Base-by-base conservation (phyloP, 2,329 filamentous ascomycete genomes). In the Ophidiomyces ophidiicola region DNA sequence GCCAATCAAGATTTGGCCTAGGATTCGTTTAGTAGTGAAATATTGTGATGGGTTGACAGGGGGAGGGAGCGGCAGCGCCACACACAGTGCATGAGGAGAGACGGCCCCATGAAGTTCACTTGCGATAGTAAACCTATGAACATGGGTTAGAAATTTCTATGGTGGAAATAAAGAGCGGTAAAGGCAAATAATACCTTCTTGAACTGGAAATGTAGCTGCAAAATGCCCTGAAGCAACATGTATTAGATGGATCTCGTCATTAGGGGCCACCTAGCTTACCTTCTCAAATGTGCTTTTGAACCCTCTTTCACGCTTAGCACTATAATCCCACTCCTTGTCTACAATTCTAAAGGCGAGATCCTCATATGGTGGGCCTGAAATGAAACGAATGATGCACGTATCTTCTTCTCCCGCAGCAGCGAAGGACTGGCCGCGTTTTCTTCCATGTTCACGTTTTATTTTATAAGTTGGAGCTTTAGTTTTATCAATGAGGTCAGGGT, bases 261-360 rank as follows among this genome's bases (percentile, higher is more conserved):
- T 14, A 10, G n/a, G 7, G 11, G 12, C 11, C 74, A 48, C 6
- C n/a, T 10, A 26, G 17, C 37, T 23, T 75, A 90, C 85, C 78
- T 94, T 94, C 63, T 98, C 90, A 60, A 96, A 98, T 47, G 82
- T 93, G 62, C 87, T 94, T 59, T 76, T 87, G 64, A 96, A 98
- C 1, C 90, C 92, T 44, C 90, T 75, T 53, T 98, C 90, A 52
- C 80, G 76, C 64, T 94, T 96, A 2, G 88, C 84, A 58, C 85
- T 94, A 58, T 94, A 98, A 61, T 98, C 90, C 90, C 90, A 98
- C 62, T 98, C 90, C 48, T 90, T 88, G 61, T 98, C 90, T 26
- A 98, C 87, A 49, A 98, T 94, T 26, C 88, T 77, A 56, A 98
- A 98, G 6, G 88, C 90, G 55, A 98, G 80, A 54, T 98, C 90